These are phyloP conservation scores for Ambrosia trifida DNA, from an alignment of 129 eudicot genomes.

Conservation along the genomic window DNA sequence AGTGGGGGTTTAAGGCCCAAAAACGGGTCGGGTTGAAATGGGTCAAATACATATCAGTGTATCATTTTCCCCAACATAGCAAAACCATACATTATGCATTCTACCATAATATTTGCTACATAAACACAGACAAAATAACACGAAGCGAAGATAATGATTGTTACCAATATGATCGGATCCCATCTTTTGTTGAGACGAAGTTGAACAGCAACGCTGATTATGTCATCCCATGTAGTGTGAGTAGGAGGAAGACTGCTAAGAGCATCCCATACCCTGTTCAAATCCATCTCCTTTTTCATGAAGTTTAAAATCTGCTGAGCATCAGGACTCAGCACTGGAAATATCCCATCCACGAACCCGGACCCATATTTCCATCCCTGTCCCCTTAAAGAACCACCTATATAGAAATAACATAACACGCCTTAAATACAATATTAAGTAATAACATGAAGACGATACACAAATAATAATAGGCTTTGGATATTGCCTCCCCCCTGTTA, in stretches of 20 bases:
- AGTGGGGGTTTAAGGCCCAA: not conserved
- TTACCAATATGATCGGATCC: constrained; percentile 61
- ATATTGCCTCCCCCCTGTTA: too few species aligned
- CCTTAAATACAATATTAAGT: not conserved
- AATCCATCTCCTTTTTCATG: constrained; percentile 55
- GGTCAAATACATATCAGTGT: not conserved
- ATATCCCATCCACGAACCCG: constrained; percentile 90
- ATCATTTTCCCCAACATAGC: constrained; percentile 4
- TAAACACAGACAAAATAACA: not conserved
- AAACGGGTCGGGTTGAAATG: not conserved
- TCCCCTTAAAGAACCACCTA: constrained; percentile 91
- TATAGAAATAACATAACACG: not conserved
- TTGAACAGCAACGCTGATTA: constrained; percentile 70
- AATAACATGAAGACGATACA: not conserved
- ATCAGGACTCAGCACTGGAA: constrained; percentile 80
- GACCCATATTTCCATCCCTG: constrained; percentile 96
- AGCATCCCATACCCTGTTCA: constrained; percentile 47
- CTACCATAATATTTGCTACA: not conserved
- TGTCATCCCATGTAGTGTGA: constrained; percentile 69
- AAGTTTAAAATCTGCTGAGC: constrained; percentile 66
- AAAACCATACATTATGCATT: not conserved
- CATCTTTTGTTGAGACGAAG: constrained; percentile 74
- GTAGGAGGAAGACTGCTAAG: constrained; percentile 72
- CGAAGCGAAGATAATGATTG: constrained; percentile 14
- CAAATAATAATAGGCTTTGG: not conserved